Base-by-base conservation (phyloP, 2,329 filamentous ascomycete species). In the Neobulgaria alba region DNA sequence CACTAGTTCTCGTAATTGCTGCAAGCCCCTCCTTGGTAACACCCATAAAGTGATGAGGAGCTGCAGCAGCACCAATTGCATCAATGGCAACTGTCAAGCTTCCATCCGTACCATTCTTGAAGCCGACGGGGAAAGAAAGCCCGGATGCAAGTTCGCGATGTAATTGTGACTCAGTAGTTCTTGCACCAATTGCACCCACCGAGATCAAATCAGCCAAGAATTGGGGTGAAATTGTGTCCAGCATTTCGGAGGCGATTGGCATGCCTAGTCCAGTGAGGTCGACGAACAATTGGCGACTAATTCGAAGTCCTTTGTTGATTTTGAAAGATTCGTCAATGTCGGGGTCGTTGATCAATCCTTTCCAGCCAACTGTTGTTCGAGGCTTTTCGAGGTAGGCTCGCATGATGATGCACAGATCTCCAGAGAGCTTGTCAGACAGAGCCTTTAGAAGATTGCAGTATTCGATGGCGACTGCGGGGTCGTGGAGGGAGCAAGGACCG, bases 91-190 rank as follows among this genome's bases (percentile, higher is more conserved):
- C 89, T 19, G 78, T 79, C 42, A 98, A 70, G 55, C 83, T 87
- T 31, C 92, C 92, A 58, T 98, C 92, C 17, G 92, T 98, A 47
- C 92, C 92, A 66, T 98, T 98, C 79, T 98, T 98, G 82, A 95
- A 98, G 45, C 92, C 92, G 52, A 98, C 89, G 16, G 92, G 92
- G 82, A 95, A 96, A 43, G 86, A 94, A 39, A 96, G 75, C 55
- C 92, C 92, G 19, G 85, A 93, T 4, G 92, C 92, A 48, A 98
- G 77, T 69, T 98, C 92, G 49, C 92, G 83, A 68, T 98, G 92
- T 51, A 96, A 73, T 68, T 98, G 92, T 41, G 85, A 92, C 69
- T 98, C 92, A 36, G 92, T 98, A 32, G 92, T 98, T 52, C 92
- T 79, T 32, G 92, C 92, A 48, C 92, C 92, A 59, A 98, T 94